A percentile compares a stretch with the other conserved stretches of the same genome.
phyloP scores from a whole-genome alignment of 495 filamentous ascomycete genomes.

The Parachaetomium inaequale region DNA sequence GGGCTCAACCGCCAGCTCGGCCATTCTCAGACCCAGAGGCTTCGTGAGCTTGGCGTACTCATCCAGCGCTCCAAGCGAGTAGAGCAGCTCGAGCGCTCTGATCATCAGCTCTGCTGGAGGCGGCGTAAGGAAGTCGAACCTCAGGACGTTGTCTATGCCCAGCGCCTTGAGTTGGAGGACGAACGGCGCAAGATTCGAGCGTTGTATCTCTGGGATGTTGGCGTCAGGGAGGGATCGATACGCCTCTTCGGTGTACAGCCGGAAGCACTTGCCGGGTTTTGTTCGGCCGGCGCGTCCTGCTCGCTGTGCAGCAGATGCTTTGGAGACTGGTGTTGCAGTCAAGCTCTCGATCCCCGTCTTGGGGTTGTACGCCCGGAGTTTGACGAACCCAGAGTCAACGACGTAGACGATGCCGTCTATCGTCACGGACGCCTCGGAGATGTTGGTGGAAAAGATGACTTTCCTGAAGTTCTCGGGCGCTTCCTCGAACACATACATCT shows the following conservation, averaged over 20 bases:
- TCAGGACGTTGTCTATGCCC: conserved; percentile 90
- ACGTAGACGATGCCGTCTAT: conserved; percentile 93
- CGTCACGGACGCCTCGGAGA: conserved; percentile 92
- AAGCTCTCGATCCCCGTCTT: conserved; percentile 85
- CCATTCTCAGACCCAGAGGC: conserved; percentile 85
- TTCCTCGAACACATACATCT: conserved; percentile 89
- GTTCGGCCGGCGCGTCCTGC: conserved; percentile 90
- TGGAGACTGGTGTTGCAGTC: conserved; percentile 82
- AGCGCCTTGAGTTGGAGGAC: conserved; percentile 93
- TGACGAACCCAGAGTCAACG: conserved; percentile 88
- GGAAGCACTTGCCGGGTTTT: conserved; percentile 90
- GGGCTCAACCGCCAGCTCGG: conserved; percentile 89
- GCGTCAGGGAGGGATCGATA: conserved; percentile 68
- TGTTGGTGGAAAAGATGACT: conserved; percentile 92
- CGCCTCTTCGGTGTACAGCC: conserved; percentile 79
- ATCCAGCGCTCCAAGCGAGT: conserved; percentile 83
- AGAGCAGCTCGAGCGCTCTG: conserved; percentile 84
- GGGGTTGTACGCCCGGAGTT: conserved; percentile 85
- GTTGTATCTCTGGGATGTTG: conserved; percentile 86
- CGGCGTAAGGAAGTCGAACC: conserved; percentile 85
- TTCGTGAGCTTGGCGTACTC: conserved; percentile 87
- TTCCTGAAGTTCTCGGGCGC: conserved; percentile 83
- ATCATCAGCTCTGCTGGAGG: conserved; percentile 86
- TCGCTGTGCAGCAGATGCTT: conserved; percentile 88
- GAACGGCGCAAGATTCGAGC: conserved; percentile 85